Evolutionary conservation across 345 rosid genomes (phyloP).

Genomic region (Hevea brasiliensis): DNA sequence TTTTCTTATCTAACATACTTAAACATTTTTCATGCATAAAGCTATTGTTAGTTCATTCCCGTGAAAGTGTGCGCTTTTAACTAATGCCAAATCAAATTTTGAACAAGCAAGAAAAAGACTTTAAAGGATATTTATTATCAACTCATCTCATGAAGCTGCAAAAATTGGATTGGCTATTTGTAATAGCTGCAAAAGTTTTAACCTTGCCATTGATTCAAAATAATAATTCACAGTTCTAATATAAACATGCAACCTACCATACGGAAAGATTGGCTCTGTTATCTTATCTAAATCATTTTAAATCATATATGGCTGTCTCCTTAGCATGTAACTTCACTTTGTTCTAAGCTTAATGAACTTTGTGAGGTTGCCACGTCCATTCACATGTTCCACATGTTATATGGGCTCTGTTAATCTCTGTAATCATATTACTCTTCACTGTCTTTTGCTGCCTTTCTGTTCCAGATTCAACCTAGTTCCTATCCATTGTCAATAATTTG

Average conservation of each 20-base stretch:
- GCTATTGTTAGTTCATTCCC: neutral
- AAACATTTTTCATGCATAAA: neutral
- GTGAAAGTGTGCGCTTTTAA: neutral
- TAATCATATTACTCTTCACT: neutral
- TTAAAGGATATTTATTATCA: neutral
- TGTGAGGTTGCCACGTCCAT: neutral
- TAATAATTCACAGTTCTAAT: too few species aligned
- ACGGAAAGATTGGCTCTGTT: too few species aligned
- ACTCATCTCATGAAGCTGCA: conserved; percentile 4
- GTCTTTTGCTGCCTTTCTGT: neutral
- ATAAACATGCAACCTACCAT: too few species aligned
- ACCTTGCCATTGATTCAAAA: too few species aligned
- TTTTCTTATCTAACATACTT: neutral
- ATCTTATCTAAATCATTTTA: too few species aligned
- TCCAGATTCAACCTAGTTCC: neutral
- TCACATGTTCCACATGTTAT: too few species aligned
- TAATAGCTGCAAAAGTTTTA: neutral
- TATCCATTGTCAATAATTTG: neutral
- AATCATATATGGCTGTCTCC: too few species aligned
- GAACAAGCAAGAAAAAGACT: neutral
- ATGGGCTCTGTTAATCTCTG: too few species aligned
- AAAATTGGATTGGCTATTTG: neutral
- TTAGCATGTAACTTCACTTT: too few species aligned
- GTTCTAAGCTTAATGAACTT: neutral
- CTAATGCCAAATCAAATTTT: neutral